These are phyloP conservation scores for Cryomyces minteri DNA, from an alignment of 495 filamentous ascomycete genomes.

Conservation along the genomic window DNA sequence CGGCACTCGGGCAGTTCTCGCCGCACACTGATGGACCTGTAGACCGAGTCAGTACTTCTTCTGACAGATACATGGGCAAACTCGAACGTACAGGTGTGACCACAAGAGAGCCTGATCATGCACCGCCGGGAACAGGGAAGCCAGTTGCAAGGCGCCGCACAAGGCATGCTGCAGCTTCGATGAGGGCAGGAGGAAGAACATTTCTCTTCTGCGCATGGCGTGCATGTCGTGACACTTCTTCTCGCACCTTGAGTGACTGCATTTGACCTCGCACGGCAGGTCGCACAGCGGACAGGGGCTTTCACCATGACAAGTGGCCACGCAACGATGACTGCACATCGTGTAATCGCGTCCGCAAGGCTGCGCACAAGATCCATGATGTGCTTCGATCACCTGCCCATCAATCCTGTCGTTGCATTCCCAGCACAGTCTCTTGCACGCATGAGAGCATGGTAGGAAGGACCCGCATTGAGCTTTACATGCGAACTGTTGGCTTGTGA, in stretches of 20 bases:
- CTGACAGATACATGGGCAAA: slow-evolving; percentile 5
- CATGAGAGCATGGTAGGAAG: slow-evolving; percentile 39
- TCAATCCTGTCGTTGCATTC: slow-evolving; percentile 24
- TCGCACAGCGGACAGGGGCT: slow-evolving; percentile 34
- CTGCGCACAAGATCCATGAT: slow-evolving; percentile 33
- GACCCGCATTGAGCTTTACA: slow-evolving; percentile 31
- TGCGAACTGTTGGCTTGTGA: slow-evolving; percentile 15
- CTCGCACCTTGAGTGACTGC: slow-evolving; percentile 40
- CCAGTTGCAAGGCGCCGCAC: slow-evolving; percentile 39
- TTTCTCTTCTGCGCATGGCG: slow-evolving; percentile 37
- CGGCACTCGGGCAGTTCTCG: slow-evolving; percentile 35
- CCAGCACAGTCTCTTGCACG: slow-evolving; percentile 32
- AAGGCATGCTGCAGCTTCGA: slow-evolving; percentile 39
- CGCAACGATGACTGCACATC: slow-evolving; percentile 42
- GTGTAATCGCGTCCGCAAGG: slow-evolving; percentile 33
- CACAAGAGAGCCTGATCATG: slow-evolving; percentile 33
- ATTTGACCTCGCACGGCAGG: slow-evolving; percentile 38
- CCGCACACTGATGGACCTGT: slow-evolving; percentile 48
- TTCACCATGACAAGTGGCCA: slow-evolving; percentile 31
- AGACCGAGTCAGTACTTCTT: slow-evolving; percentile 7
- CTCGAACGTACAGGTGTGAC: slow-evolving; percentile 16
- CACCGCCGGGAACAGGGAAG: slow-evolving; percentile 53
- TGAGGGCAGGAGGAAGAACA: slow-evolving; percentile 43
- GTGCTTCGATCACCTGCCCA: slow-evolving; percentile 9
- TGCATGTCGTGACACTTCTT: slow-evolving; percentile 44